Conservation (phyloP, 2,329 filamentous ascomycete genomes). For the Biscogniauxia mediterranea region DNA sequence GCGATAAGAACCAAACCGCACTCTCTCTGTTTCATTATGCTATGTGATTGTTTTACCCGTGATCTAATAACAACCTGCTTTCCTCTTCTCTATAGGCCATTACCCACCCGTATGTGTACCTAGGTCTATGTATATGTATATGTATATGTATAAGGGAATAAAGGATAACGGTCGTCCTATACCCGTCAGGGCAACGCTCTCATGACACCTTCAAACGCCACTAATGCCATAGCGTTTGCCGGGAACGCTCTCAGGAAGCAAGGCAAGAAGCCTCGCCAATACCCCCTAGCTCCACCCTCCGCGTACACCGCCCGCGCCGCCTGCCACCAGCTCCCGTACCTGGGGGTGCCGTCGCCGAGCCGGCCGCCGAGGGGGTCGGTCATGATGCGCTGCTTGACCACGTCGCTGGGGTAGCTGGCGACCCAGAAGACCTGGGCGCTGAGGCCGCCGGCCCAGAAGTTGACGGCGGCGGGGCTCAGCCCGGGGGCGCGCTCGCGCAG, state of each 20-base stretch:
- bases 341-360: constrained; percentile 63
- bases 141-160: neutral
- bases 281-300: constrained; percentile 75
- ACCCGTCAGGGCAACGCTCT: constrained; percentile 51
- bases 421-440: constrained; percentile 95
- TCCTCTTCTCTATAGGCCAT: neutral
- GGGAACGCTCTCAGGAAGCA: constrained; percentile 94
- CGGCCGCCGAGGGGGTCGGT: constrained; percentile 80
- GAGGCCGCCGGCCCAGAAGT: constrained; percentile 95
- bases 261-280: constrained; percentile 90
- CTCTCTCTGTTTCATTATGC: neutral
- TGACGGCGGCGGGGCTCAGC: constrained; percentile 75
- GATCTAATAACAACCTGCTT: neutral
- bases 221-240: constrained; percentile 88
- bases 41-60: constrained; percentile 1
- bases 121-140: constrained; percentile 1
- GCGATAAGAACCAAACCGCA: constrained; percentile 6
- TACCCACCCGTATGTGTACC: neutral
- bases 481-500: constrained; percentile 68
- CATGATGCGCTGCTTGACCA: constrained; percentile 97
- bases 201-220: constrained; percentile 93
- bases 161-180: too few relatives aligned
- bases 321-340: constrained; percentile 74
- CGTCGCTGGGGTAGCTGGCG: constrained; percentile 85
- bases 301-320: constrained; percentile 74